Conservation (phyloP, 2,329 filamentous ascomycete species). For the Drechslerella coelobrocha region DNA sequence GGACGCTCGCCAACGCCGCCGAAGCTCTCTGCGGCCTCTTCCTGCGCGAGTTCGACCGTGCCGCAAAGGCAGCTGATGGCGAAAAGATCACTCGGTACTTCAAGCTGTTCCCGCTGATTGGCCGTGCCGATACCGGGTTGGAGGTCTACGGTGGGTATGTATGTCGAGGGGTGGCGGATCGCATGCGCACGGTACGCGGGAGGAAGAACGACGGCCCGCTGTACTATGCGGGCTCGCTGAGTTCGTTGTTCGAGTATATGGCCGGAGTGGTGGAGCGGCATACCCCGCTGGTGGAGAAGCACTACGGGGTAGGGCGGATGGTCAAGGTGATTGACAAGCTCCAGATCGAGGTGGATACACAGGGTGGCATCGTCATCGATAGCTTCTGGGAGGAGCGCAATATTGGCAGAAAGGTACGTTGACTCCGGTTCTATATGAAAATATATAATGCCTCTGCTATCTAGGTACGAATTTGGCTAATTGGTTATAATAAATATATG, state of each 20-base stretch:
- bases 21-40: slow-evolving; percentile 91
- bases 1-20: slow-evolving; percentile 84
- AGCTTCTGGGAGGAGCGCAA: slow-evolving; percentile 90
- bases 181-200: slow-evolving; percentile 68
- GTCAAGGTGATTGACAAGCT: slow-evolving; percentile 88
- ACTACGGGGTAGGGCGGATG: slow-evolving; percentile 94
- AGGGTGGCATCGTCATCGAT: slow-evolving; percentile 93
- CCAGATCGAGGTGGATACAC: slow-evolving; percentile 92
- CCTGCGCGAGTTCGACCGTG: slow-evolving; percentile 91
- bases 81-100: slow-evolving; percentile 94
- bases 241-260: slow-evolving; percentile 94
- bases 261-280: slow-evolving; percentile 95
- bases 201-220: slow-evolving; percentile 72
- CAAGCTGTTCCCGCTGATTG: slow-evolving; percentile 95
- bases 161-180: slow-evolving; percentile 87
- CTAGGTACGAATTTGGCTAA: no score
- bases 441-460: not conserved
- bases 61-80: slow-evolving; percentile 83
- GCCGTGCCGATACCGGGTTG: slow-evolving; percentile 82
- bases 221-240: slow-evolving; percentile 90
- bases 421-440: not conserved
- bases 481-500: not conserved
- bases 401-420: slow-evolving; percentile 71
- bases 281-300: slow-evolving; percentile 85
- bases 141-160: slow-evolving; percentile 97